These are phyloP conservation scores for Amaranthus hypochondriacus DNA, from an alignment of 148 eudicot genomes.

Conservation along the genomic window DNA sequence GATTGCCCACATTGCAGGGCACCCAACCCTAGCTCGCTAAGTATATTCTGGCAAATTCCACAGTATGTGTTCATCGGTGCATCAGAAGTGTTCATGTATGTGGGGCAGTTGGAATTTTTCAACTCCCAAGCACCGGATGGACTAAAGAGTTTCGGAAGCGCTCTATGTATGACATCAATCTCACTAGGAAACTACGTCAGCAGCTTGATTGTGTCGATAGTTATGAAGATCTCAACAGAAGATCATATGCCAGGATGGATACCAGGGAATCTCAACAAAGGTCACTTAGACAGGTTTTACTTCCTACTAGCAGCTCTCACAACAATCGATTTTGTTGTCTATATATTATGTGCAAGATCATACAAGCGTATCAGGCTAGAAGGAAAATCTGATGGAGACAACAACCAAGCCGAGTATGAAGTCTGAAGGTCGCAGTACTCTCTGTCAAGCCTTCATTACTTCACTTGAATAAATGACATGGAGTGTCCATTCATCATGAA, in stretches of 20 bases:
- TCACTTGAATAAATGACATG: slow-evolving; percentile 15
- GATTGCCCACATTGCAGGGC: slow-evolving; percentile 55
- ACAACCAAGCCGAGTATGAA: slow-evolving; percentile 24
- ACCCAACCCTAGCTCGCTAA: slow-evolving; percentile 50
- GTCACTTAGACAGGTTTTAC: slow-evolving; percentile 79
- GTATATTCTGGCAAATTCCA: slow-evolving; percentile 90
- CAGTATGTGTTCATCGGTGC: slow-evolving; percentile 78
- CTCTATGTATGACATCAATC: slow-evolving; percentile 90
- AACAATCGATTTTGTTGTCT: slow-evolving; percentile 48
- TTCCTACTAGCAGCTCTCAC: slow-evolving; percentile 75
- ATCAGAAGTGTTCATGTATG: slow-evolving; percentile 93
- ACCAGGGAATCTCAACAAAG: slow-evolving; percentile 73
- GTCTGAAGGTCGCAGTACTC: slow-evolving; percentile 18
- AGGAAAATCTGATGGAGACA: slow-evolving; percentile 33
- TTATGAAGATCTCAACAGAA: slow-evolving; percentile 65
- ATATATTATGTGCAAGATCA: slow-evolving; percentile 60
- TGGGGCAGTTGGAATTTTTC: slow-evolving; percentile 88
- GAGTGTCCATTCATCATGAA: slow-evolving; percentile 3
- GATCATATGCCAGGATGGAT: slow-evolving; percentile 91
- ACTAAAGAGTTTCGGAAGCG: slow-evolving; percentile 88
- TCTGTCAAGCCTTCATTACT: slow-evolving; percentile 5
- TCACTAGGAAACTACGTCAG: slow-evolving; percentile 91
- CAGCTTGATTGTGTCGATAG: slow-evolving; percentile 62
- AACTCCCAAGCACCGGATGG: slow-evolving; percentile 89
- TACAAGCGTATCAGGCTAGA: slow-evolving; percentile 59